phyloP scores from a whole-genome alignment of 495 filamentous ascomycete genomes.

The Pyrenopolyporus hunteri region DNA sequence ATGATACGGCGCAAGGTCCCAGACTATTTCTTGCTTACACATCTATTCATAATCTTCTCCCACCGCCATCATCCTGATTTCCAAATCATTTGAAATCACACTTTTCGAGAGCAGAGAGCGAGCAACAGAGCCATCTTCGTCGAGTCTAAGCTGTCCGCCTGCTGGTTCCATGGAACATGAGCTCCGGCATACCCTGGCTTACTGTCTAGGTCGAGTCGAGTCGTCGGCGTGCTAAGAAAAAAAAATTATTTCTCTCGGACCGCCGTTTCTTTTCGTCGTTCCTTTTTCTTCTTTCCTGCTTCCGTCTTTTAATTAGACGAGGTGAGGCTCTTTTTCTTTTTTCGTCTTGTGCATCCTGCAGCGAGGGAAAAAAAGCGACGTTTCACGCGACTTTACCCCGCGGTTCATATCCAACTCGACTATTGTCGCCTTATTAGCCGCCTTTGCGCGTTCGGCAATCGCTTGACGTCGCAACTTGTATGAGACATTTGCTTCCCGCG shows the following conservation, averaged over 20 bases:
- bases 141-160: conserved; percentile 1
- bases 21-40: conserved; percentile 26
- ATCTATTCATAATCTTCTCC: conserved; percentile 30
- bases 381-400: conserved; percentile 31
- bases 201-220: background rate
- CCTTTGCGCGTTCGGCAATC: conserved; percentile 36
- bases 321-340: conserved; percentile 26
- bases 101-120: background rate
- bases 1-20: background rate
- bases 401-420: conserved; percentile 29
- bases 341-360: background rate
- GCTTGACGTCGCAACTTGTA: conserved; percentile 13
- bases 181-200: background rate
- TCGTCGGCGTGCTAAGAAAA: background rate
- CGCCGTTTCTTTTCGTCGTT: background rate
- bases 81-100: conserved; percentile 37
- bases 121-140: background rate
- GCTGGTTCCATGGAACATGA: background rate
- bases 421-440: conserved; percentile 32
- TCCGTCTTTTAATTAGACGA: conserved; percentile 11
- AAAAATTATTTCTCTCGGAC: background rate
- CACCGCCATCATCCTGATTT: conserved; percentile 24
- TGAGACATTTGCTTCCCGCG: conserved; percentile 14
- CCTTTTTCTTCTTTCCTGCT: background rate
- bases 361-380: background rate